These are phyloP conservation scores for Colletotrichum somersetense DNA, from an alignment of 2,329 filamentous ascomycete genomes.

Conservation along the genomic window DNA sequence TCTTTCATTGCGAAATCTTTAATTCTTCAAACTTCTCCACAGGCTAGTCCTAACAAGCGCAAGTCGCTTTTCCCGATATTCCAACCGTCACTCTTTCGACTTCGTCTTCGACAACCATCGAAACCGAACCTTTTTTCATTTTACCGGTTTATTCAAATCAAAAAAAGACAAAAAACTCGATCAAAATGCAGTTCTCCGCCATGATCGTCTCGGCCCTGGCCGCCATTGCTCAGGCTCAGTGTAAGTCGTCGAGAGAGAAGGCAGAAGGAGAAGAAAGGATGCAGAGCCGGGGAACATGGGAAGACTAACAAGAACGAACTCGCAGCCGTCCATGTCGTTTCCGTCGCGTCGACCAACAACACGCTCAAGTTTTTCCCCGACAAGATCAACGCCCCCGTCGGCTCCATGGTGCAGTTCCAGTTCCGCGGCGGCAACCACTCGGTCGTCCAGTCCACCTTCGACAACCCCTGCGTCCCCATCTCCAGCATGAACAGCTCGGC, in stretches of 20 bases:
- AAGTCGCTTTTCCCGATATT: constrained; percentile 55
- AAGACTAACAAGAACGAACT: constrained; percentile 27
- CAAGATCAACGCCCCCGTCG: constrained; percentile 71
- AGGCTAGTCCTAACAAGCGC: constrained; percentile 67
- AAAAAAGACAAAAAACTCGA: constrained; percentile 35
- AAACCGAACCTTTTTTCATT: constrained; percentile 29
- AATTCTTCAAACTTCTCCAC: constrained; percentile 46
- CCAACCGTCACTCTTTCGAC: constrained; percentile 46
- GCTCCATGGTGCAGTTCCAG: constrained; percentile 76
- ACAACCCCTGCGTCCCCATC: constrained; percentile 76
- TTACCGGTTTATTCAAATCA: constrained; percentile 41
- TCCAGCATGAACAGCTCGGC: constrained; percentile 62
- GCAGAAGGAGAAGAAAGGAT: background rate
- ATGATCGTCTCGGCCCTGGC: constrained; percentile 61
- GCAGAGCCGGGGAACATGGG: background rate
- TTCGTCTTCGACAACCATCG: constrained; percentile 12
- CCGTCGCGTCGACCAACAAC: constrained; percentile 69
- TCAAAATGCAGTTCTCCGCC: constrained; percentile 67
- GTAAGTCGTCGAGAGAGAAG: background rate
- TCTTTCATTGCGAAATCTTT: constrained; percentile 43
- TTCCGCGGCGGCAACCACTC: constrained; percentile 81
- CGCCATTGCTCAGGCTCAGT: constrained; percentile 61
- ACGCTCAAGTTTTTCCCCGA: constrained; percentile 74
- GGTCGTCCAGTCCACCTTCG: constrained; percentile 82
- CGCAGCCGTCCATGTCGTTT: constrained; percentile 70